phyloP scores from a whole-genome alignment of 495 filamentous ascomycete genomes.

The Filosporella fistucella region DNA sequence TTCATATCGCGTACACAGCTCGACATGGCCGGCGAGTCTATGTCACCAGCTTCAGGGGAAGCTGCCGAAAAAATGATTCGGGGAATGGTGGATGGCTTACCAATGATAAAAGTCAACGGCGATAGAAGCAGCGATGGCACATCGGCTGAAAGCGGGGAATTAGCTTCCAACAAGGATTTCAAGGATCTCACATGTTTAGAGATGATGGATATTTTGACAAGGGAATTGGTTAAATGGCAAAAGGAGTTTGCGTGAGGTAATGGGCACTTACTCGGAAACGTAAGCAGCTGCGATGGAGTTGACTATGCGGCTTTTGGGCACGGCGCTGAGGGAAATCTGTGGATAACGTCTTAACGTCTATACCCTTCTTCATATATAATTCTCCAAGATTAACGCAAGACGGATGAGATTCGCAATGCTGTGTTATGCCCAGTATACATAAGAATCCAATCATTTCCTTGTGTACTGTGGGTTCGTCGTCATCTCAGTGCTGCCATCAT shows the following conservation, averaged over 20 bases:
- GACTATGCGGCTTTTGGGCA: not conserved
- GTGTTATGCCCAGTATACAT: too few species aligned
- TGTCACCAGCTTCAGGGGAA: slow-evolving; percentile 8
- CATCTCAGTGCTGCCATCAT: too few species aligned
- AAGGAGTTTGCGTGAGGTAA: slow-evolving; percentile 39
- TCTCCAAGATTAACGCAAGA: too few species aligned
- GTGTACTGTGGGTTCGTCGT: too few species aligned
- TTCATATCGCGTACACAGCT: slow-evolving; percentile 89
- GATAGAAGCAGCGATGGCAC: slow-evolving; percentile 18
- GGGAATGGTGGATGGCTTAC: slow-evolving; percentile 19
- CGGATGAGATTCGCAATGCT: too few species aligned
- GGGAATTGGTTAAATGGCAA: slow-evolving; percentile 75
- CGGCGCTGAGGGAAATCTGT: not conserved
- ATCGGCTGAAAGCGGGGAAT: not conserved
- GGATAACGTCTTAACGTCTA: slow-evolving; percentile 1
- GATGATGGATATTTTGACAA: slow-evolving; percentile 79
- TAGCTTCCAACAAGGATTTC: slow-evolving; percentile 41
- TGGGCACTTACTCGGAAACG: too few species aligned
- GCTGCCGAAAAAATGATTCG: slow-evolving; percentile 17
- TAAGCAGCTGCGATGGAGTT: not conserved
- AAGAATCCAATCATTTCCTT: too few species aligned
- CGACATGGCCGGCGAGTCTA: slow-evolving; percentile 66
- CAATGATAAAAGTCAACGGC: slow-evolving; percentile 32
- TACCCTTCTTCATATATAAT: slow-evolving; percentile 2
- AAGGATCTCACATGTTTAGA: slow-evolving; percentile 65